Base-by-base conservation (phyloP, 2,329 filamentous ascomycete genomes). In the Botrytis fragariae region DNA sequence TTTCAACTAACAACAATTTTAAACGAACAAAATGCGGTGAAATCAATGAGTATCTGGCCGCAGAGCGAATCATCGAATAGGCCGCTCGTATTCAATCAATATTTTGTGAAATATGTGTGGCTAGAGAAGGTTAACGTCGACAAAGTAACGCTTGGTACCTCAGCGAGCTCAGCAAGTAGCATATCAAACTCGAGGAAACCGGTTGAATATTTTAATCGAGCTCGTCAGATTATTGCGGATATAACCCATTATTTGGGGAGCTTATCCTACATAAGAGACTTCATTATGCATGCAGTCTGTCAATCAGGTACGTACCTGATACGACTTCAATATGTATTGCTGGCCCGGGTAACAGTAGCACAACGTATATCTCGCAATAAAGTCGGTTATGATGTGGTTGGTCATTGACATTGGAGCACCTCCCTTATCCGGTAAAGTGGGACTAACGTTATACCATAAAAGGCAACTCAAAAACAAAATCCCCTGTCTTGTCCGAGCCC, bases 391-490 rank as follows among this genome's bases (percentile, higher is more conserved):
- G 25, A 20, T 61, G 32, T 63, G 37, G 16, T 63, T 63, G 37
- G 61, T 44, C 37, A 42, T 63, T 29, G 37, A 63, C 29, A 45
- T 64, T 20, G 39, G 22, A n/a, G 18, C 39, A 70, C 68, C 68
- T 70, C n/a, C 68, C 54, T 70, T 35, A 35, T 70, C 14, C 42
- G 39, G 54, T 60, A 60, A 35, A 60, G 68, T 61, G 54, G 68
- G 20, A 57, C 42, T 25, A 14, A n/a, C 61, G 14, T 44, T 70
- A 48, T 44, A 18, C 68, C 57, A 44, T n/a, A 70, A 61, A 32
- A 61, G 57, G 68, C 68, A 70, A 39, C 68, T 70, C 37, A 57
- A 20, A 67, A 51, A 61, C 68, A 48, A 48, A 44, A 44, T n/a
- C 39, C 29, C 18, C 39, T 37, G n/a, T 16, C 29, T 9, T 9